Conservation (phyloP, 495 filamentous ascomycete species). For the Penicillium mononematosum region DNA sequence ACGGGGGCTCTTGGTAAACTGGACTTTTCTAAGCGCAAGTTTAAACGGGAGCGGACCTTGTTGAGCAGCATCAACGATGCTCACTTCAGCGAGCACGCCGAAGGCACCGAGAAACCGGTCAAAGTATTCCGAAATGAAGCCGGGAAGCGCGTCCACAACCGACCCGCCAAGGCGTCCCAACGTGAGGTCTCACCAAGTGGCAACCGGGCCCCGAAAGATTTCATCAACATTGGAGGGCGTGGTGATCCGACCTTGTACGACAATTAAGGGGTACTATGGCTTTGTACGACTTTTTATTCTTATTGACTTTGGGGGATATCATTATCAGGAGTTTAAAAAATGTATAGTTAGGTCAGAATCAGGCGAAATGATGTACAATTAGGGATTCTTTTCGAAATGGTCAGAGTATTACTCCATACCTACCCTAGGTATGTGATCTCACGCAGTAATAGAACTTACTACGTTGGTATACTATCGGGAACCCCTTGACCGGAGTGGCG, state of each 20-base stretch:
- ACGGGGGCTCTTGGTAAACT: slow-evolving; percentile 77
- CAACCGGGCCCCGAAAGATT: slow-evolving; percentile 67
- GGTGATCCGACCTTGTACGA: slow-evolving; percentile 77
- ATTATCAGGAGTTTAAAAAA: not conserved
- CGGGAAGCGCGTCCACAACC: slow-evolving; percentile 43
- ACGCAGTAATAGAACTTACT: no score
- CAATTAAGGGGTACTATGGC: slow-evolving; percentile 47
- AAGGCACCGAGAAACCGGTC: slow-evolving; percentile 56
- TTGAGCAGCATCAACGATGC: slow-evolving; percentile 80
- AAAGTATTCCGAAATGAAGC: slow-evolving; percentile 79
- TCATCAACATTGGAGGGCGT: slow-evolving; percentile 76
- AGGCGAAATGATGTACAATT: not conserved
- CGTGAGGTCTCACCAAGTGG: slow-evolving; percentile 62
- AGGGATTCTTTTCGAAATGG: no score
- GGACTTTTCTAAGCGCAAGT: slow-evolving; percentile 80
- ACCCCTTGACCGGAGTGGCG: slow-evolving; percentile 21
- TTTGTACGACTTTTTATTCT: slow-evolving; percentile 4
- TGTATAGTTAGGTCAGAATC: slow-evolving; percentile 17
- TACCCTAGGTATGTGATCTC: no score
- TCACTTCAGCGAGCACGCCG: slow-evolving; percentile 60
- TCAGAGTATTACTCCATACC: no score
- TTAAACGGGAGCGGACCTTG: slow-evolving; percentile 78
- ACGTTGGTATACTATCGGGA: not conserved
- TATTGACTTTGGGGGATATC: not conserved
- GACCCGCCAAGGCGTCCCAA: slow-evolving; percentile 27